Evolutionary conservation across 805 yeast species (phyloP).

Genomic region (Yamadazyma sp.): DNA sequence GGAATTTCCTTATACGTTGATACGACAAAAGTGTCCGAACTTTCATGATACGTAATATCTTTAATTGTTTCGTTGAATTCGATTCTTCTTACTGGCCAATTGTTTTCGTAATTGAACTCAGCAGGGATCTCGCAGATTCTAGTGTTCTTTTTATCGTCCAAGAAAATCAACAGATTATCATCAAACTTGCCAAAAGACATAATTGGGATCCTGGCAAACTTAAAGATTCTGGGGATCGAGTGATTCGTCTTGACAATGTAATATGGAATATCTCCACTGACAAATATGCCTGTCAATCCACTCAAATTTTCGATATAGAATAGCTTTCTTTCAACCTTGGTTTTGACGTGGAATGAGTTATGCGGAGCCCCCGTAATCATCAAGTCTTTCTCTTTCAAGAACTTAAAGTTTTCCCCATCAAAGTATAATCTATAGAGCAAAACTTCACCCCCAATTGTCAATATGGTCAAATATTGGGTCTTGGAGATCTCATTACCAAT

Average conservation of each 20-base stretch:
- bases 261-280: slow-evolving; percentile 75
- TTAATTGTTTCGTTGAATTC: slow-evolving; percentile 64
- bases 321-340: slow-evolving; percentile 65
- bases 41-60: slow-evolving; percentile 67
- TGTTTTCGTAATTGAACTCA: slow-evolving; percentile 55
- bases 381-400: slow-evolving; percentile 45
- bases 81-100: slow-evolving; percentile 54
- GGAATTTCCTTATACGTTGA: slow-evolving; percentile 60
- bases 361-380: slow-evolving; percentile 76
- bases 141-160: slow-evolving; percentile 69
- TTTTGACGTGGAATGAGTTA: slow-evolving; percentile 69
- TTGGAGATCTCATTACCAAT: slow-evolving; percentile 57
- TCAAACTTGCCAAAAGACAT: slow-evolving; percentile 65
- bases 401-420: slow-evolving; percentile 44
- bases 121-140: slow-evolving; percentile 53
- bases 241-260: slow-evolving; percentile 63
- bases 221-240: slow-evolving; percentile 63
- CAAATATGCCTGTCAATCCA: slow-evolving; percentile 59
- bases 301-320: slow-evolving; percentile 57
- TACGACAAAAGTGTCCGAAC: slow-evolving; percentile 59
- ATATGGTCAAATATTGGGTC: slow-evolving; percentile 65
- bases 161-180: slow-evolving; percentile 62
- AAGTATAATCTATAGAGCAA: slow-evolving; percentile 60
- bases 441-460: slow-evolving; percentile 82
- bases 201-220: slow-evolving; percentile 62